Evolutionary conservation across 2,329 filamentous ascomycete species (phyloP).

Genomic region (Sporothrix schenckii): DNA sequence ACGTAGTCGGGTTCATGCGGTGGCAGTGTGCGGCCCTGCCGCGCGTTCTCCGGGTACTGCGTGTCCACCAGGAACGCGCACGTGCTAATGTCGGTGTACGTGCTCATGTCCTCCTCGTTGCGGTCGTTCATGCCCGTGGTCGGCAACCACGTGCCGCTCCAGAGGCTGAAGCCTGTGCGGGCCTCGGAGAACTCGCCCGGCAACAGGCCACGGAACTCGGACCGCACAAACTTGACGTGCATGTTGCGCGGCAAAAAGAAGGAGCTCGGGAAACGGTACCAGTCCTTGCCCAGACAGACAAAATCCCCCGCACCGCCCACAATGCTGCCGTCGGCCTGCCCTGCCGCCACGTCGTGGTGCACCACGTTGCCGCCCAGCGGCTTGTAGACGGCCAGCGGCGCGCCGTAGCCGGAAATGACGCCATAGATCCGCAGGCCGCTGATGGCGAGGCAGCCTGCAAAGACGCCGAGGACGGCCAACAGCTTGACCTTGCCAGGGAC

Average conservation of each 20-base stretch:
- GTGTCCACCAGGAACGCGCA: constrained; percentile 90
- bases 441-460: constrained; percentile 43
- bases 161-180: constrained; percentile 68
- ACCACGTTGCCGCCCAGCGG: constrained; percentile 61
- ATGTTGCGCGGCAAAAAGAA: constrained; percentile 85
- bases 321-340: constrained; percentile 43
- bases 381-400: constrained; percentile 72
- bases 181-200: constrained; percentile 88
- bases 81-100: constrained; percentile 76
- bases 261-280: constrained; percentile 95
- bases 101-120: constrained; percentile 82
- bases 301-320: constrained; percentile 64
- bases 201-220: constrained; percentile 83
- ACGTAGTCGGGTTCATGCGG: constrained; percentile 79
- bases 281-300: constrained; percentile 93
- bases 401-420: constrained; percentile 78
- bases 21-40: constrained; percentile 50
- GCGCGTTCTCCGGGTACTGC: constrained; percentile 64
- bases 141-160: constrained; percentile 80
- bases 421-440: constrained; percentile 74
- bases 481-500: constrained; percentile 79
- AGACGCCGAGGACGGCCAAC: constrained; percentile 52
- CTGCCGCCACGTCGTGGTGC: background rate
- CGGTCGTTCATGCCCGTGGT: constrained; percentile 88
- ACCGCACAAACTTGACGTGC: constrained; percentile 85